Evolutionary conservation across 116 monocot genomes (phyloP), one percentile per base, ranked within the genome.

Genomic region (Iris pallida): DNA sequence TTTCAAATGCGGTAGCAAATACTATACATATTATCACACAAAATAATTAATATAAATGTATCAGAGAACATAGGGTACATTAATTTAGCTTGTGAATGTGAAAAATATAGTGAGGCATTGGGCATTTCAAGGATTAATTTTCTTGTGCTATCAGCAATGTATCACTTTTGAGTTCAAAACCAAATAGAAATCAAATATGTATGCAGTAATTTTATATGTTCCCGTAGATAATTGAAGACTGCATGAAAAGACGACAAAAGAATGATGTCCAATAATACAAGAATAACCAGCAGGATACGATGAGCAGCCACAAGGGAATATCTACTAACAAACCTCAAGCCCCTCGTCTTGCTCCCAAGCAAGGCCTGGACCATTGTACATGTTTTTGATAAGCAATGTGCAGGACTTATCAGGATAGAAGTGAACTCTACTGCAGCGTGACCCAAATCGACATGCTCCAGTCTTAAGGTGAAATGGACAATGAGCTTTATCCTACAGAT

Each of bases 381-480:
- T 98, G 70, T 88, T 93, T 74, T 82, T 93, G 12, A 98, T 82
- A 16, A 98, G 88, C 73, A 98, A 80, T 16, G 93, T 98, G 80
- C 83, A 90, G 9, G 98, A 93, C 67, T 88, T 98, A 42, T 93
- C 93, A 69, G 98, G 93, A 80, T 90, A 82, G 77, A 98, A 93
- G 80, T 98, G 98, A 86, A 80, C 87, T 78, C 93, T 79, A 56
- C 81, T 93, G 77, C 98, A 98, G 45, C 90, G 84, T 13, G 64
- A 55, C 10, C 98, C 93, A 74, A 98, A 98, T 56, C 98, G 87
- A 75, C 98, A 98, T 5, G 85, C 88, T 20, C 90, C 98, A 65
- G 98, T 98, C 71, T 98, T 98, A n/a, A 93, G 81, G 76, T 98
- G 98, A 74, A 98, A 98, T 10, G 98, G 98, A 60, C 98, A 98